These are phyloP conservation scores for Retiboletus fuscus DNA, from an alignment of 1,284 basidiomycete genomes.

Conservation along the genomic window DNA sequence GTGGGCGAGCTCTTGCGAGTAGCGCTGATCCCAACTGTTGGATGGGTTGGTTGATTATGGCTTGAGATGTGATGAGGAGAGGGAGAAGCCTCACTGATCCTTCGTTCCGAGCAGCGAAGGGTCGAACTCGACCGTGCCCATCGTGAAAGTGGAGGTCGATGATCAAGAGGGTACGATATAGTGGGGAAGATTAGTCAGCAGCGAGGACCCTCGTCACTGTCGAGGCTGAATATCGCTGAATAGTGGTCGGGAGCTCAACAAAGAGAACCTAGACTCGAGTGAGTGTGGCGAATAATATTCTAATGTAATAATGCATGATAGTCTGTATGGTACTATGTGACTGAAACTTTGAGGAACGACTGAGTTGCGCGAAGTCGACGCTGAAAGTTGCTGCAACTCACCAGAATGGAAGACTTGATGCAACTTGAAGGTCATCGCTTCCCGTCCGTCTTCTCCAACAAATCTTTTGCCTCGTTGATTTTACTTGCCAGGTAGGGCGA, in stretches of 20 bases:
- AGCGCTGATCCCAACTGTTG: conserved; percentile 79
- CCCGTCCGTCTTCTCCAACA: conserved; percentile 78
- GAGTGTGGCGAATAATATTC: conserved; percentile 26
- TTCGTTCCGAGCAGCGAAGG: conserved; percentile 80
- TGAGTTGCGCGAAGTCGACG: conserved; percentile 7
- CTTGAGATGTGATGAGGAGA: conserved; percentile 2
- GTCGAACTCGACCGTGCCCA: conserved; percentile 53
- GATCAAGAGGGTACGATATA: neutral
- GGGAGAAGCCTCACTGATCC: conserved; percentile 58
- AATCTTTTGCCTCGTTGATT: conserved; percentile 93
- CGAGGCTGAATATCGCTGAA: too few species aligned
- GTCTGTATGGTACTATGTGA: conserved; percentile 32
- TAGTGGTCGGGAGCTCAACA: neutral
- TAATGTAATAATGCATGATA: conserved; percentile 22
- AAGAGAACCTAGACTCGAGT: neutral
- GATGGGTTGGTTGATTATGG: conserved; percentile 12
- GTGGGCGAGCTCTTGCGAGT: conserved; percentile 77
- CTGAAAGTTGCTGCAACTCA: conserved; percentile 26
- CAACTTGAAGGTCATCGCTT: conserved; percentile 50
- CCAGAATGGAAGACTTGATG: conserved; percentile 17
- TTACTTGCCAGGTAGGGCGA: conserved; percentile 98
- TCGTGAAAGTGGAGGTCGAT: conserved; percentile 13
- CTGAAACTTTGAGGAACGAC: conserved; percentile 1
- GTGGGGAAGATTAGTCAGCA: conserved; percentile 42
- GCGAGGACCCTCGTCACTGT: neutral